These are phyloP conservation scores for Tympanopsis confertula DNA, from an alignment of 2,329 filamentous ascomycete species.

Conservation along the genomic window DNA sequence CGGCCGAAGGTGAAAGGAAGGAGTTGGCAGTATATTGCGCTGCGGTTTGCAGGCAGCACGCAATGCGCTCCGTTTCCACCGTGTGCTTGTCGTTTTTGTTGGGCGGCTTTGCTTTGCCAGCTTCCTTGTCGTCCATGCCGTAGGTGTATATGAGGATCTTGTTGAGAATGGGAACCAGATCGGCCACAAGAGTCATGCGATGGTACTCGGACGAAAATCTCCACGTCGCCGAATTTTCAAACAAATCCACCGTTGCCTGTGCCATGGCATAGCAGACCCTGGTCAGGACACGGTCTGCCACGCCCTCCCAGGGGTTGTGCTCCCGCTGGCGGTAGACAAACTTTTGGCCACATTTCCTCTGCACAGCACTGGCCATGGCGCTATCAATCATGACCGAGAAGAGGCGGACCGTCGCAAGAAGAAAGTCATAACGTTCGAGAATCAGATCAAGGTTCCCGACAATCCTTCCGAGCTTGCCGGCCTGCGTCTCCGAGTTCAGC, in stretches of 20 bases:
- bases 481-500: constrained; percentile 64
- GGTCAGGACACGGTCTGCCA: constrained; percentile 67
- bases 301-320: constrained; percentile 52
- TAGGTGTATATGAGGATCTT: constrained; percentile 63
- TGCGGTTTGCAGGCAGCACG: constrained; percentile 55
- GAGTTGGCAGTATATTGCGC: constrained; percentile 67
- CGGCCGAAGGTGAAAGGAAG: constrained; percentile 60
- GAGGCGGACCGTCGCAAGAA: constrained; percentile 61
- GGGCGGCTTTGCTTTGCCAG: constrained; percentile 2
- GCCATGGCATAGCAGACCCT: constrained; percentile 63
- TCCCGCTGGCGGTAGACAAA: constrained; percentile 31
- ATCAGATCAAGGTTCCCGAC: constrained; percentile 75
- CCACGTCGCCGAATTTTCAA: constrained; percentile 81
- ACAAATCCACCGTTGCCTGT: constrained; percentile 67
- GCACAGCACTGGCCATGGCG: constrained; percentile 56
- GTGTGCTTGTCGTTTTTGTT: constrained; percentile 20
- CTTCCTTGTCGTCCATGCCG: constrained; percentile 58
- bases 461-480: constrained; percentile 66
- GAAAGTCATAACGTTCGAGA: constrained; percentile 64
- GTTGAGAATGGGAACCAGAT: constrained; percentile 59
- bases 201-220: constrained; percentile 61
- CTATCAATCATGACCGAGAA: constrained; percentile 70
- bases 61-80: constrained; percentile 19
- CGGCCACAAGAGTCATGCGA: constrained; percentile 55
- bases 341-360: constrained; percentile 46